Base-by-base conservation (phyloP, 805 yeast species). In the Ogataea minuta region DNA sequence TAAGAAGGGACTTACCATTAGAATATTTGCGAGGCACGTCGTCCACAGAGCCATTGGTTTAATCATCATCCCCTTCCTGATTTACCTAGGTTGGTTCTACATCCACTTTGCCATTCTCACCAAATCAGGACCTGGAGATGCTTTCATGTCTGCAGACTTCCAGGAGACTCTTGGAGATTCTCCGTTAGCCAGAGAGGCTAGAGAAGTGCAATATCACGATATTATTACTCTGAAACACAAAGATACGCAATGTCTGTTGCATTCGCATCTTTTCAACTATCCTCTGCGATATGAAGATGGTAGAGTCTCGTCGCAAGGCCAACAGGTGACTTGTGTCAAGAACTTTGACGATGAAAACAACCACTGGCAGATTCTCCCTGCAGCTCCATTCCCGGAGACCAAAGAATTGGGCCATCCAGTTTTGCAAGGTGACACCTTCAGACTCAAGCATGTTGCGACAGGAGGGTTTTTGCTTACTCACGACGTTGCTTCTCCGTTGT, bases 231-330 rank as follows among this genome's bases (percentile, higher is more conserved):
- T 93, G 40, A 77, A 77, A 57, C 95, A 91, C 64, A 83, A 82
- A 59, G 87, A 80, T 29, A 87, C 96, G 3, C 77, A 71, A 2
- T 82, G 88, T 11, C 74, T 76, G 40, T 72, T 93, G 54, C 97
- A 93, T 62, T 91, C 98, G 2, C 97, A 90, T 59, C 57, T 63
- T 14, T 75, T 68, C 34, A 64, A 65, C 28, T 93, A 90, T 61
- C 98, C 98, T 27, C 70, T 89, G 51, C 82, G 98, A 60, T 93
- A 93, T 57, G 96, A 90, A 45, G 97, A 93, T 61, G 98, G 98
- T 8, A 81, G 99, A 67, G 72, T 93, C 35, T 89, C 96, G 1
- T 88, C 97, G 6, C 83, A 86, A 62, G 89, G 93, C 43, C 98
- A 93, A 68, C 96, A 90, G 66, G 95, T 93, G 31, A 89, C 97